These are phyloP conservation scores for Ascosphaera pollenicola DNA, from an alignment of 2,329 filamentous ascomycete genomes.

Conservation along the genomic window DNA sequence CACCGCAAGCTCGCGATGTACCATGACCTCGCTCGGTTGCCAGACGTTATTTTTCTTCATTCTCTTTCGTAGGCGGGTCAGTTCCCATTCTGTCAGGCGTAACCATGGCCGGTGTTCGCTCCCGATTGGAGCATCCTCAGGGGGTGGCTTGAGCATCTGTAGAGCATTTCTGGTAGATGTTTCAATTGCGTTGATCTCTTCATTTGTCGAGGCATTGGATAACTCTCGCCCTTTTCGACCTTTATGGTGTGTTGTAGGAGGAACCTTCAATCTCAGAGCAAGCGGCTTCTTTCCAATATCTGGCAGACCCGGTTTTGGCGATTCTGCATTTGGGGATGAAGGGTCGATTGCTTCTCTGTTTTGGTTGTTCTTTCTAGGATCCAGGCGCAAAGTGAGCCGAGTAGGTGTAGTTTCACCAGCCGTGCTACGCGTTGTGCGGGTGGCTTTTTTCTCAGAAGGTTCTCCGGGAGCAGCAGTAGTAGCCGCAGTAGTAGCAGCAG, in stretches of 20 bases:
- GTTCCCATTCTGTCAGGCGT: constrained; percentile 43
- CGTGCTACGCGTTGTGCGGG: constrained; percentile 17
- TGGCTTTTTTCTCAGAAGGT: constrained; percentile 21
- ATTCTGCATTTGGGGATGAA: neutral
- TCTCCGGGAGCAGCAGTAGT: constrained; percentile 5
- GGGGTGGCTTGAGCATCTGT: constrained; percentile 35
- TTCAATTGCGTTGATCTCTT: constrained; percentile 29
- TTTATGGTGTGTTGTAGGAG: constrained; percentile 6
- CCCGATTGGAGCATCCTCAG: constrained; percentile 34
- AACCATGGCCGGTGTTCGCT: constrained; percentile 41
- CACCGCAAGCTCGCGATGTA: constrained; percentile 37
- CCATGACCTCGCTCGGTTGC: constrained; percentile 45
- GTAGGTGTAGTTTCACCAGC: constrained; percentile 13
- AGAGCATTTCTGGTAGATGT: constrained; percentile 41
- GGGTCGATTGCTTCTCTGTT: constrained; percentile 5
- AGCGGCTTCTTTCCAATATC: constrained; percentile 1
- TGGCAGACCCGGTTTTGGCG: neutral
- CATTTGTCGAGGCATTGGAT: constrained; percentile 26
- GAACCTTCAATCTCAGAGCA: constrained; percentile 5
- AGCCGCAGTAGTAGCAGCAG: no score
- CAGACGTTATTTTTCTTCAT: constrained; percentile 55
- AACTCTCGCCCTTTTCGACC: constrained; percentile 5
- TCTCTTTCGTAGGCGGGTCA: constrained; percentile 42
- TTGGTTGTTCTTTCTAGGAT: constrained; percentile 7
- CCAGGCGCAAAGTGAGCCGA: constrained; percentile 21